Base-by-base conservation (phyloP, 2,329 filamentous ascomycete species). In the Mycosphaerella arachidis region DNA sequence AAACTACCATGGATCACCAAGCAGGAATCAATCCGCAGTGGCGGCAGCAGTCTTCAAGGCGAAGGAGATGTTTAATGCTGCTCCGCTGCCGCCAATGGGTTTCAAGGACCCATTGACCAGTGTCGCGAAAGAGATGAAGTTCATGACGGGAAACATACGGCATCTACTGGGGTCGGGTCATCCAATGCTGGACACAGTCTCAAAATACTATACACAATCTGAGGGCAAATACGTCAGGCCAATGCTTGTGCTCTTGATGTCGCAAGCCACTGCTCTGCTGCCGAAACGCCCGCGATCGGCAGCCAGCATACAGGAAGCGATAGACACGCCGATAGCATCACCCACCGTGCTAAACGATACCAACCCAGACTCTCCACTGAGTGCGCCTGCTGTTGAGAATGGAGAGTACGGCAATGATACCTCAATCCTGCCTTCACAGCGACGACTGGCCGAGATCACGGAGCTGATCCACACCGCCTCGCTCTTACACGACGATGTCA, bases 391-490 rank as follows among this genome's bases (percentile, higher is more conserved):
- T 53, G 78, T 82, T 43, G 72, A 81, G 30, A 78, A 70, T 50
- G 77, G 77, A 45, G 72, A 72, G 3, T 51, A 54, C 30, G 57
- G 72, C 27, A 76, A 78, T 60, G 81, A 83, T 67, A 77, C 81
- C 68, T 85, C 90, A 67, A 94, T 99, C 67, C 85, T 97, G 20
- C 93, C 94, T n/a, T 89, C 91, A 18, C 94, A 99, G 73, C 84
- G 93, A 65, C 87, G 94, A 29, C 82, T 99, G 40, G 94, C 94
- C 55, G 94, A 99, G 76, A 97, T 99, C 71, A 94, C 93, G 1
- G 94, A 99, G 76, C 83, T 99, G 57, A 97, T 99, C 66, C 94
- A 99, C 76, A 97, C 94, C 0, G 92, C 94, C 0, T 97, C 93
- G 1, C 84, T 99, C 18, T 86, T 99, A 13, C 94, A 99, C 77